Percentiles rank a stretch among this genome's conserved stretches.
Conservation (phyloP, 164 flowering plant genomes). For the Stephania cephalantha region DNA sequence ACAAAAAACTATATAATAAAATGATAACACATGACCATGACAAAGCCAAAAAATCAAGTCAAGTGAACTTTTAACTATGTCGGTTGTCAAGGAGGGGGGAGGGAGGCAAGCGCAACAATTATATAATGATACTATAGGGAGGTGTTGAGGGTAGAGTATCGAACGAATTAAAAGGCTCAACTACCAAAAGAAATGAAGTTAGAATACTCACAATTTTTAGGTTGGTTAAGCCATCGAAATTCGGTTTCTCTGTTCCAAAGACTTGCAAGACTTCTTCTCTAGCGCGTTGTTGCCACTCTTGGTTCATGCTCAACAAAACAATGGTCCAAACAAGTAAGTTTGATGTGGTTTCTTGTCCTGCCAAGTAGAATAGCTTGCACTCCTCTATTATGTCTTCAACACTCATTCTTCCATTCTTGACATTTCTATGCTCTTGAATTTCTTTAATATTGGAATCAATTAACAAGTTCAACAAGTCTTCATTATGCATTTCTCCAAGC, state of each 20-base stretch:
- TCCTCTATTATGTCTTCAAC: constrained; percentile 17
- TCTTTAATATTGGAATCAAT: constrained; percentile 18
- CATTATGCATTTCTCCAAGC: not conserved
- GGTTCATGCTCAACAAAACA: constrained; percentile 12
- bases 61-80: too few relatives aligned
- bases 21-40: too few relatives aligned
- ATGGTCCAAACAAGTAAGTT: constrained; percentile 17
- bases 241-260: constrained; percentile 11
- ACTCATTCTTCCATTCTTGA: constrained; percentile 9
- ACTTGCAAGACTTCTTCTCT: constrained; percentile 19
- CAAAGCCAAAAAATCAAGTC: too few relatives aligned
- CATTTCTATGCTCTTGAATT: constrained; percentile 4
- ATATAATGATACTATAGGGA: too few relatives aligned
- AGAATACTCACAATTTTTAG: constrained; percentile 19
- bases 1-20: too few relatives aligned
- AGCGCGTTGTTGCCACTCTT: constrained; percentile 11
- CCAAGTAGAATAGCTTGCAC: constrained; percentile 23
- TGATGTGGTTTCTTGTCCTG: constrained; percentile 15
- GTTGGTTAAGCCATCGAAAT: constrained; percentile 16
- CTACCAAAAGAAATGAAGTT: too few relatives aligned
- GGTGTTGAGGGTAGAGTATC: not conserved
- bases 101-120: too few relatives aligned
- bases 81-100: too few relatives aligned
- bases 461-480: constrained; percentile 20
- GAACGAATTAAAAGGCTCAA: not conserved